These are phyloP conservation scores for Ogataea polymorpha DNA, from an alignment of 805 yeast species.

Conservation along the genomic window DNA sequence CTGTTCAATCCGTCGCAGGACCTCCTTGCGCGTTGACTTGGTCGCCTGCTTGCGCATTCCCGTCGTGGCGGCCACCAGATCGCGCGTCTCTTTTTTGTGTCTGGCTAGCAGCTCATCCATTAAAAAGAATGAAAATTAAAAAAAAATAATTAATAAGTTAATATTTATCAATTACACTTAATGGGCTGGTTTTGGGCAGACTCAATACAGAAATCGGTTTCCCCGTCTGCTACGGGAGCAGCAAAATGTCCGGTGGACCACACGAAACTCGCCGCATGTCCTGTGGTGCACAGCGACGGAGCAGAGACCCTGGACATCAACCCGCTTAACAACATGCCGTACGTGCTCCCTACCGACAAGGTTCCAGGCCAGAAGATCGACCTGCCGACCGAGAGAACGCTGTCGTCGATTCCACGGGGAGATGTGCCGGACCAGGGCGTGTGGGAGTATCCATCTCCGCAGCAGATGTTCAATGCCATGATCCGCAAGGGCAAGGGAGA, in stretches of 20 bases:
- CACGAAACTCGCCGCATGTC: slow-evolving; percentile 26
- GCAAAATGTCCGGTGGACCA: slow-evolving; percentile 30
- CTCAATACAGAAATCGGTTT: slow-evolving; percentile 3
- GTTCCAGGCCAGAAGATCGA: slow-evolving; percentile 78
- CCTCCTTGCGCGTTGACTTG: slow-evolving; percentile 70
- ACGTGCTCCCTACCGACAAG: slow-evolving; percentile 55
- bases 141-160: slow-evolving; percentile 1
- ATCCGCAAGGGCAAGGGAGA: slow-evolving; percentile 88
- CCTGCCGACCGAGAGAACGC: slow-evolving; percentile 79
- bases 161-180: neutral
- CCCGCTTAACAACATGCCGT: slow-evolving; percentile 90
- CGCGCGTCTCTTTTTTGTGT: slow-evolving; percentile 68
- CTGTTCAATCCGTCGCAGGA: slow-evolving; percentile 54
- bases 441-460: slow-evolving; percentile 99
- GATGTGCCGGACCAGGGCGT: slow-evolving; percentile 58
- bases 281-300: slow-evolving; percentile 34
- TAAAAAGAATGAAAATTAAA: too few relatives aligned
- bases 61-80: slow-evolving; percentile 63
- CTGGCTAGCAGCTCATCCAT: slow-evolving; percentile 51
- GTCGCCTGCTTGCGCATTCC: slow-evolving; percentile 81
- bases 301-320: slow-evolving; percentile 44
- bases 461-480: slow-evolving; percentile 99
- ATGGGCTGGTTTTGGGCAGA: slow-evolving; percentile 92
- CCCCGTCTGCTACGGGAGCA: neutral
- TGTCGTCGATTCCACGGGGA: slow-evolving; percentile 87